Evolutionary conservation across 2,329 filamentous ascomycete species (phyloP).

Genomic region (Stromatinia cepivora): DNA sequence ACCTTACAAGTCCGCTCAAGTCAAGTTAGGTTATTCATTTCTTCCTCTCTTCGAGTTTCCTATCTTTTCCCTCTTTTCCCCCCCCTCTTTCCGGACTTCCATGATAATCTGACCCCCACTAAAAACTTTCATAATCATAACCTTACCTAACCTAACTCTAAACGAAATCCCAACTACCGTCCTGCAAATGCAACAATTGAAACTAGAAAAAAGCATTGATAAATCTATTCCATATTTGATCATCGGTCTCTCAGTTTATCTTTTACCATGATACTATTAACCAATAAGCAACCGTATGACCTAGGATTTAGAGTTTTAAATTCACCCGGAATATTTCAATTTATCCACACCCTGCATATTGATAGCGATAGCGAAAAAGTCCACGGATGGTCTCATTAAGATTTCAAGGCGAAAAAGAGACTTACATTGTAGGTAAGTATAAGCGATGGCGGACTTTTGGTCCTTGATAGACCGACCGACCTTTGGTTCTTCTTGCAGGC

Average conservation of each 20-base stretch:
- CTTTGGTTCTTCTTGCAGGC: neutral
- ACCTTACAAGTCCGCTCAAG: neutral
- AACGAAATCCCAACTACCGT: neutral
- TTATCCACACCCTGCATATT: neutral
- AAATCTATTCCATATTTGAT: neutral
- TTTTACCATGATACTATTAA: neutral
- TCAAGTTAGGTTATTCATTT: too few relatives aligned
- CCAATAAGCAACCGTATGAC: neutral
- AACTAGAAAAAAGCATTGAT: neutral
- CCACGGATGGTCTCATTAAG: too few relatives aligned
- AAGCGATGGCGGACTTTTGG: too few relatives aligned
- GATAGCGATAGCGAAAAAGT: neutral
- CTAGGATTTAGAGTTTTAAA: neutral
- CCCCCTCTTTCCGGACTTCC: neutral
- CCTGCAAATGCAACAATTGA: neutral
- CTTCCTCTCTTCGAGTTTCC: neutral
- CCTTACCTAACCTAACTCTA: neutral
- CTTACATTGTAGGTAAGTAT: too few relatives aligned
- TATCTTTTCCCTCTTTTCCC: neutral
- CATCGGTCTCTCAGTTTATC: neutral
- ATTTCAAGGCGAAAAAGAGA: too few relatives aligned
- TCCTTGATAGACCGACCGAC: neutral
- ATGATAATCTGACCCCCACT: slow-evolving; percentile 3
- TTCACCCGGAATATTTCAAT: neutral
- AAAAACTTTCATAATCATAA: neutral